Evolutionary conservation across 345 rosid genomes (phyloP), one percentile per base, ranked within the genome.

Genomic region (Kandelia obovata): DNA sequence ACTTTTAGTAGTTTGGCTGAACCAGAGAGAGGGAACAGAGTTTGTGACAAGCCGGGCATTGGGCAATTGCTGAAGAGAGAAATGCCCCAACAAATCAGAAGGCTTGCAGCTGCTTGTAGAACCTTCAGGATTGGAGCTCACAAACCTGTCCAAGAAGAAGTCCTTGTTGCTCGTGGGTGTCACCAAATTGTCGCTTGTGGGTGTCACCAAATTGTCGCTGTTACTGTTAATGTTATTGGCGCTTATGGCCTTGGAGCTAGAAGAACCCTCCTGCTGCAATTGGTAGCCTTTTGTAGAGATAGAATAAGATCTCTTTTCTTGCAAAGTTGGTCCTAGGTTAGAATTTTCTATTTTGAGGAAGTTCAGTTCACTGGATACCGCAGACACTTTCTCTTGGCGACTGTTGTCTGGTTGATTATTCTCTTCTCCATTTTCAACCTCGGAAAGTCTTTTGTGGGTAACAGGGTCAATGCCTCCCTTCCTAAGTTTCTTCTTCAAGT

Each of bases 361-460:
- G 32, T 70, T 66, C 17, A 72, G 62, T 27, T 78, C 82, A 71
- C 62, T 35, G 16, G 83, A 80, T 1, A 64, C 67, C 1, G 56
- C 63, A 28, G 75, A 70, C 37, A 25, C 53, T 30, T 78, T 71
- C 1, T 71, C 80, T 46, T 10, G 64, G 70, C 47, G 53, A 31
- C 31, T 61, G 60, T n/a, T 73, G 57, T 66, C 67, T 43, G 68
- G 62, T 32, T 80, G 67, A 71, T 74, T 83, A 56, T 84, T 87
- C 37, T 75, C 88, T 52, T 76, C 77, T 34, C 83, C 85, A 57
- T 75, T 74, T 76, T 85, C 90, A 37, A 84, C 72, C 76, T 84
- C 92, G 3, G 80, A 77, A 60, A 77, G 73, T 21, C 73, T 73
- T 64, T 77, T 77, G 30, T 77, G 80, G 15, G 80, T 77, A 46